Conservation (phyloP, 805 yeast genomes). For the Barnettozyma californica region DNA sequence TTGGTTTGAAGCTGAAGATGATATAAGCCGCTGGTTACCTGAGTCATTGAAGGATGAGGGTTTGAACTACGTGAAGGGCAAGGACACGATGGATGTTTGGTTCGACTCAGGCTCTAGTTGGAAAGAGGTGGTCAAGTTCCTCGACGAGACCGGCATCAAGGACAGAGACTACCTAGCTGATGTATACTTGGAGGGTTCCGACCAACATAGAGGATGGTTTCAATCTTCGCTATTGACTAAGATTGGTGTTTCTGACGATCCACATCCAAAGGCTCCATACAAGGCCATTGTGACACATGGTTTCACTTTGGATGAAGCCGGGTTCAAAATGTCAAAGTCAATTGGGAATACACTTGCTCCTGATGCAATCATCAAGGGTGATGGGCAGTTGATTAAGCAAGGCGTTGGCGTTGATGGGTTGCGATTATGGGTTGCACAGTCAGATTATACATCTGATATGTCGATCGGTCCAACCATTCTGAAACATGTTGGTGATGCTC, state of each 20-base stretch:
- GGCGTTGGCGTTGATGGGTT: constrained; percentile 86
- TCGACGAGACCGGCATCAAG: constrained; percentile 29
- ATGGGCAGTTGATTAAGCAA: constrained; percentile 39
- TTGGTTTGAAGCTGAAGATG: constrained; percentile 67
- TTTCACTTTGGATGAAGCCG: constrained; percentile 79
- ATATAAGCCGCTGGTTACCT: constrained; percentile 70
- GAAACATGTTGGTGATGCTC: constrained; percentile 69
- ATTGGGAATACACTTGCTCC: constrained; percentile 81
- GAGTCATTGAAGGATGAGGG: constrained; percentile 37
- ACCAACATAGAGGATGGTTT: constrained; percentile 99
- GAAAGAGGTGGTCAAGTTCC: constrained; percentile 49
- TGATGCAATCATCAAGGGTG: constrained; percentile 57
- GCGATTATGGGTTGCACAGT: constrained; percentile 84
- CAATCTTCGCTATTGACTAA: constrained; percentile 87
- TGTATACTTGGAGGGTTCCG: constrained; percentile 93
- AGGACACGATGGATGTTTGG: constrained; percentile 98
- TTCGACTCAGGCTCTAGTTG: constrained; percentile 96
- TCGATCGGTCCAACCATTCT: constrained; percentile 66
- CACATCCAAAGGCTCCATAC: constrained; percentile 52
- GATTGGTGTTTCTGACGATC: constrained; percentile 39
- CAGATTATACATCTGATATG: constrained; percentile 81
- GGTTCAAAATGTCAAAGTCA: constrained; percentile 91
- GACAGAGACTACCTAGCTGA: constrained; percentile 54
- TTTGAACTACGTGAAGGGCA: constrained; percentile 51
- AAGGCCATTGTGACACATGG: constrained; percentile 85